These are phyloP conservation scores for Stentor coeruleus DNA, from an alignment of 73 alveolate genomes.

Conservation along the genomic window DNA sequence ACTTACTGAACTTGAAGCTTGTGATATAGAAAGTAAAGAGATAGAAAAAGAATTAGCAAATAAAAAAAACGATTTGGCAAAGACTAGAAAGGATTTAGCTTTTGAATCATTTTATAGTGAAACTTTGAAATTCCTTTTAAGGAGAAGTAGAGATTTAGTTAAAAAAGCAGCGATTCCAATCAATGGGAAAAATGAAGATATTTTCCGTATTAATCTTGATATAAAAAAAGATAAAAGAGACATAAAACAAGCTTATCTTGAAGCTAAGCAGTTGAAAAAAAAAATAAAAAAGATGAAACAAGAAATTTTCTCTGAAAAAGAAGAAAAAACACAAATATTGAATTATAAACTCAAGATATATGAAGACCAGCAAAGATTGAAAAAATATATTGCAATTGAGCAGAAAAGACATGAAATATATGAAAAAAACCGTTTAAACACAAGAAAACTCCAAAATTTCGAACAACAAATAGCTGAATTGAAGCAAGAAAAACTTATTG, in stretches of 20 bases:
- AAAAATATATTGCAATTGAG: not conserved
- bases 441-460: not conserved
- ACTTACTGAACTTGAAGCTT: not conserved
- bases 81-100: not conserved
- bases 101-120: not conserved
- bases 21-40: not conserved
- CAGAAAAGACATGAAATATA: not conserved
- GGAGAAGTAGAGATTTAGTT: not conserved
- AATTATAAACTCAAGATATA: not conserved
- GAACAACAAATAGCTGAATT: conserved; percentile 8
- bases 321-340: not conserved
- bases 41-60: not conserved
- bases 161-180: not conserved
- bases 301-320: not conserved
- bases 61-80: not conserved
- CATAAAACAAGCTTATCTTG: not conserved
- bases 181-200: not conserved
- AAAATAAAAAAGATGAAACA: not conserved
- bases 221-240: not conserved
- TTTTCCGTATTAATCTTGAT: not conserved
- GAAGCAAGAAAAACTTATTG: not conserved
- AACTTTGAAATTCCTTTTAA: not conserved
- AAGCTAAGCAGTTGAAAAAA: not conserved
- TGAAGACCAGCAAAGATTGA: conserved; percentile 17
- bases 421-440: not conserved